phyloP scores from a whole-genome alignment of 2,329 filamentous ascomycete genomes.

The Eurotiales sp. region DNA sequence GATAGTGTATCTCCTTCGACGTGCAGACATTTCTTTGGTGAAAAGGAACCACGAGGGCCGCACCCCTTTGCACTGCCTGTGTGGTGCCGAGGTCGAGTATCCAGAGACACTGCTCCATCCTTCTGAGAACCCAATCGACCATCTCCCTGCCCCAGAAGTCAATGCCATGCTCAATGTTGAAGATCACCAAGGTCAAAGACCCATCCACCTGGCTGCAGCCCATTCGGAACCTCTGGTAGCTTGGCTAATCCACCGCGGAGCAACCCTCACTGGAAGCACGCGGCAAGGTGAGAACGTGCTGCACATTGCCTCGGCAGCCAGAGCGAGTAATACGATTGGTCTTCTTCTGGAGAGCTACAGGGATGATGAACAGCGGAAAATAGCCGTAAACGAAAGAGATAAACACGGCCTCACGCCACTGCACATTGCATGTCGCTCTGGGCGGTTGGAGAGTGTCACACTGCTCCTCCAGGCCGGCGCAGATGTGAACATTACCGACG shows the following conservation, averaged over 20 bases:
- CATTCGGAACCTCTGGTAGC: constrained; percentile 17
- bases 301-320: constrained; percentile 19
- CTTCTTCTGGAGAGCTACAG: constrained; percentile 18
- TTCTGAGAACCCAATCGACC: constrained; percentile 13
- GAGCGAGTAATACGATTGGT: constrained; percentile 19
- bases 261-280: constrained; percentile 15
- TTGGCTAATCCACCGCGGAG: constrained; percentile 19
- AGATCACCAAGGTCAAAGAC: constrained; percentile 18
- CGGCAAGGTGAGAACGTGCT: constrained; percentile 20
- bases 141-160: constrained; percentile 15
- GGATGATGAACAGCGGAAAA: background rate
- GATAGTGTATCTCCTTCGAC: constrained; percentile 7
- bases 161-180: constrained; percentile 11
- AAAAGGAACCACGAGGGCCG: constrained; percentile 16
- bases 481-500: background rate
- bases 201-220: constrained; percentile 21
- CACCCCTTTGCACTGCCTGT: constrained; percentile 18
- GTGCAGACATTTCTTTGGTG: constrained; percentile 2
- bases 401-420: constrained; percentile 18
- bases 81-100: constrained; percentile 10
- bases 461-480: constrained; percentile 19
- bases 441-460: constrained; percentile 19
- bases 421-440: constrained; percentile 21
- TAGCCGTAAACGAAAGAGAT: constrained; percentile 15
- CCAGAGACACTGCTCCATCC: constrained; percentile 6